Base-by-base conservation (phyloP, 2,329 filamentous ascomycete genomes). In the Fusarium multiceps region DNA sequence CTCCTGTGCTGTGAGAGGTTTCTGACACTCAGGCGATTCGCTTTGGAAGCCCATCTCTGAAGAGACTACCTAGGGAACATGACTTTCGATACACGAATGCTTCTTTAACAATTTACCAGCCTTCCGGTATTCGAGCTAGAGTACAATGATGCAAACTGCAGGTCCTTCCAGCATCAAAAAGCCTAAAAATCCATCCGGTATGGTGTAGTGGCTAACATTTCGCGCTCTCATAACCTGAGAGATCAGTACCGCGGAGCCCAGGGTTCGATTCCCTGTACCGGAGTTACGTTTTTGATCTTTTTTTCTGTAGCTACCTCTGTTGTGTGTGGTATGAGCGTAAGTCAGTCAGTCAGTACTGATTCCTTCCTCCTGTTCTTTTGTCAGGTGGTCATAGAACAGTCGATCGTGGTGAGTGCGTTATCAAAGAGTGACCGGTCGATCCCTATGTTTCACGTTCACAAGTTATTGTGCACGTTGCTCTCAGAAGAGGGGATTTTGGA, bases 191-290 rank as follows among this genome's bases (percentile, higher is more conserved):
- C 6, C 28, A 14, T 30, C 28, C 28, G 74, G 75, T 76, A 77
- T 77, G 75, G 74, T 77, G 75, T 76, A 76, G 74, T 76, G 74
- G 75, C 74, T 74, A 76, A 76, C 75, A 76, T 76, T 76, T 76
- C 73, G 71, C 75, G 75, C 75, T 76, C 63, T 76, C 75, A 76
- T 50, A 65, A 73, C 56, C n/a, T 75, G 71, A 71, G 74, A 61
- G 72, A 73, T 55, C 16, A 50, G 53, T 51, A 61, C 70, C 72
- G 68, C 70, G 70, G 72, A 72, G 72, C 72, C 65, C 68, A 74
- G 72, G 72, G 71, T 74, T 74, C 71, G 72, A 73, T 73, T 74
- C 72, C 72, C 72, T 74, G 72, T 74, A 74, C 72, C 71, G 71
- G 72, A 74, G 71, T 27, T 23, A 4, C 3, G 1, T 6, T 23